Base-by-base conservation (phyloP, 139 green algal genomes). In the Choricystis sp. region DNA sequence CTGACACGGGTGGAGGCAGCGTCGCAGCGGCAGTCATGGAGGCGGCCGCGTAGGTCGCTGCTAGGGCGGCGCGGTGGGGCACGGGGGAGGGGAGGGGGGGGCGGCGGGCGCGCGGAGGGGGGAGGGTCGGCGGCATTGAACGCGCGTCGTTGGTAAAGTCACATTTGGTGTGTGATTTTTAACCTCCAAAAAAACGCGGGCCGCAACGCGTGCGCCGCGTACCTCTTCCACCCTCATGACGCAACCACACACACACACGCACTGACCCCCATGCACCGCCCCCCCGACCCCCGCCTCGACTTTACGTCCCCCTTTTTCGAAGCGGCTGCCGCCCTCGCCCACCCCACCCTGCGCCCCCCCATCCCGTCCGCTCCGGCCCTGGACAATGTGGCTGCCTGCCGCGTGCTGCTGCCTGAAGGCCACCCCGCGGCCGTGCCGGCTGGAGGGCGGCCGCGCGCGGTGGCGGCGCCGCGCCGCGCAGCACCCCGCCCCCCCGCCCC, bases 231-330 rank as follows among this genome's bases (percentile, higher is more conserved):
- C 40, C 40, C 40, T 52, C 40, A 52, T n/a, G n/a, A n/a, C n/a
- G n/a, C n/a, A n/a, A n/a, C n/a, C n/a, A n/a, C n/a, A n/a, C n/a
- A n/a, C n/a, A n/a, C n/a, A n/a, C n/a, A n/a, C n/a, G n/a, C n/a
- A n/a, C n/a, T n/a, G n/a, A n/a, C n/a, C n/a, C n/a, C n/a, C n/a
- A n/a, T n/a, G n/a, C n/a, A n/a, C n/a, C 40, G 9, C 40, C 40
- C 40, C 9, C 40, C 16, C 40, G 40, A 52, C 40, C 40, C 40
- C 9, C 40, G 40, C 3, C 60, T 80, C 1, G 70, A 83, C 63
- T 80, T 83, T 49, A 57, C 69, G 0, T 69, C 67, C 19, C 30
- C 57, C 31, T n/a, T 48, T 3, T 83, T 83, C 62, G 68, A 83
- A 60, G 30, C 77, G 1, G 26, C 56, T 5, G n/a, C 49, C 21